phyloP scores from a whole-genome alignment of 345 rosid species.

The Sisymbrium irio region DNA sequence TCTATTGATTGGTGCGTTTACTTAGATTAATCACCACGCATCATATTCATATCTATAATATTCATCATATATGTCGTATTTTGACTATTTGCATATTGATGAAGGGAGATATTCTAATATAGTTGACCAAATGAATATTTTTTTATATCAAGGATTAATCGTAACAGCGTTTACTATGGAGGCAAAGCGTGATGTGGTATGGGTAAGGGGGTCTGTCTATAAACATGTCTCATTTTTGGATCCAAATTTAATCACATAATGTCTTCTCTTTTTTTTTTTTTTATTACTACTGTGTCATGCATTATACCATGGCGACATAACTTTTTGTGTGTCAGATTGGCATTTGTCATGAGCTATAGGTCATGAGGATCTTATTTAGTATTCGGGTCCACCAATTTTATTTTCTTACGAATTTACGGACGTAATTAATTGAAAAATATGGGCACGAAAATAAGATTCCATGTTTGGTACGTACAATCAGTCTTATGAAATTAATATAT shows the following conservation, averaged over 20 bases:
- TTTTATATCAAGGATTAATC: not conserved
- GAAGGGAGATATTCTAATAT: not conserved
- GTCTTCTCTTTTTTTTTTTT: not conserved
- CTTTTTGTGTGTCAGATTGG: constrained; percentile 32
- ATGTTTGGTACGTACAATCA: constrained; percentile 16
- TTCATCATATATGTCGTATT: not conserved
- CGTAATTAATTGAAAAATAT: constrained; percentile 10
- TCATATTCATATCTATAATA: not conserved
- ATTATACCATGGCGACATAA: constrained; percentile 29
- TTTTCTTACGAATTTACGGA: not conserved
- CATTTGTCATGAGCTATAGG: constrained; percentile 29
- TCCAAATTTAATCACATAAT: not conserved
- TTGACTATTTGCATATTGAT: not conserved
- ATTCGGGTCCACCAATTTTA: constrained; percentile 4
- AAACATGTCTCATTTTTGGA: not conserved
- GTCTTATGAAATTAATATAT: not conserved
- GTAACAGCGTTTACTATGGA: not conserved
- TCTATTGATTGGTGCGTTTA: not conserved
- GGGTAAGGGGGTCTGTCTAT: constrained; percentile 8
- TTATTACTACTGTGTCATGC: constrained; percentile 22
- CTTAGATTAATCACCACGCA: constrained; percentile 7
- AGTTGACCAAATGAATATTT: not conserved
- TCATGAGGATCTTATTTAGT: constrained; percentile 20
- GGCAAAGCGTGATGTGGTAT: not conserved
- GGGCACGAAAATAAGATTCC: constrained; percentile 23